A percentile compares a stretch with the other conserved stretches of the same genome.
These are phyloP conservation scores for Gossypium laxum DNA, from an alignment of 441 rosid species.

Conservation along the genomic window DNA sequence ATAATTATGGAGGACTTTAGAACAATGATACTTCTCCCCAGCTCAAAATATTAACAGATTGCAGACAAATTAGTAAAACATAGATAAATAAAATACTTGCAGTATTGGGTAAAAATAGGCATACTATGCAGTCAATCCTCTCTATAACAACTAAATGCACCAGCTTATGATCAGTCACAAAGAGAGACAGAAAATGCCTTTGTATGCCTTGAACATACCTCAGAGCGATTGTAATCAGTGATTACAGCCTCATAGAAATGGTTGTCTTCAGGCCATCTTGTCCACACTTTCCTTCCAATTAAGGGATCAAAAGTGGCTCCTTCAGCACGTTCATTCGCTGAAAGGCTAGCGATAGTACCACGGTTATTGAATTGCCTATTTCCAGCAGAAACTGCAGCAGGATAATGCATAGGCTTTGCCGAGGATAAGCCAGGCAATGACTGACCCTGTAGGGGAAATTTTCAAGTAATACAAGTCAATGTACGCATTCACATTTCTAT, in stretches of 20 bases:
- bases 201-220: conserved; percentile 1
- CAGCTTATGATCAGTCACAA: neutral
- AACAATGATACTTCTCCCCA: neutral
- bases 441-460: conserved; percentile 27
- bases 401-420: conserved; percentile 45
- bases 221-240: conserved; percentile 44
- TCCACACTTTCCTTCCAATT: conserved; percentile 8
- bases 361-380: conserved; percentile 43
- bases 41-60: neutral
- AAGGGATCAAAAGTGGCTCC: neutral
- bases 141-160: neutral
- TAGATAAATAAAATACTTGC: neutral
- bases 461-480: conserved; percentile 9
- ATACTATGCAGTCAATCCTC: neutral
- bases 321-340: neutral
- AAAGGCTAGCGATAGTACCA: conserved; percentile 31
- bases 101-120: neutral
- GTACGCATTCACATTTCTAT: conserved; percentile 5
- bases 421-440: conserved; percentile 31
- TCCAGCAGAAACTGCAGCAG: conserved; percentile 39
- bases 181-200: neutral
- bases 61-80: neutral
- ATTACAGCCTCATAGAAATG: conserved; percentile 82
- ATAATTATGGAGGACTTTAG: neutral
- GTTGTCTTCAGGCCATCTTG: conserved; percentile 34